Evolutionary conservation across 169 alveolate genomes (phyloP), one percentile per base, ranked within the genome.

Genomic region (Eimeria sp.): DNA sequence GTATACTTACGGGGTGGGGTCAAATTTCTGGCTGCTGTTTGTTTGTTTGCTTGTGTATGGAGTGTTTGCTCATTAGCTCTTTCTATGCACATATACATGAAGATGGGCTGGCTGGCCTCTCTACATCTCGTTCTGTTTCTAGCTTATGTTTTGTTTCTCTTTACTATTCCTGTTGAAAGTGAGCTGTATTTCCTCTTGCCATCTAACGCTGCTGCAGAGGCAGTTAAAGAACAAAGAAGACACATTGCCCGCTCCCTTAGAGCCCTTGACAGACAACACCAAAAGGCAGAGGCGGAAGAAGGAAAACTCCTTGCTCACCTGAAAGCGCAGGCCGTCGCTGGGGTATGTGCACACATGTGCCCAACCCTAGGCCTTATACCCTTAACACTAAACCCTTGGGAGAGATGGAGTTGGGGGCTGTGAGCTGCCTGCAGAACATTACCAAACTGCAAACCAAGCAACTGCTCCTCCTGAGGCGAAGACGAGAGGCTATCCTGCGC

Each of bases 401-500:
- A 34, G 40, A 34, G 40, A 34, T 54, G 61, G 76, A 67, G 76
- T 67, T 22, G 72, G 18, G 18, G 18, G 18, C 25, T 67, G 16
- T 67, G 76, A 6, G 27, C 76, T 20, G 27, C 18, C 34, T 30
- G n/a, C 89, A 78, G 89, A 22, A 61, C 18, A 78, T 78, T 49
- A 61, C 16, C 34, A 78, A 18, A 78, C 89, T 78, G 25, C 89
- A 78, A 43, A 43, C 89, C 70, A 78, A 78, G 25, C 89, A 78
- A 61, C 89, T 78, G 70, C 45, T 78, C 47, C 49, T 78, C 22
- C 57, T 78, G 45, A 78, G 89, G 25, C 34, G 89, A 22, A 43
- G 89, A 25, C 40, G 65, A 27, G 89, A 61, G 25, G 89, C 89
- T 11, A 78, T 78, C 25, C 65, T 78, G 45, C 89, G 89, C 43